Conservation (phyloP, 1,139 yeast species). For the Hansenula sp. region DNA sequence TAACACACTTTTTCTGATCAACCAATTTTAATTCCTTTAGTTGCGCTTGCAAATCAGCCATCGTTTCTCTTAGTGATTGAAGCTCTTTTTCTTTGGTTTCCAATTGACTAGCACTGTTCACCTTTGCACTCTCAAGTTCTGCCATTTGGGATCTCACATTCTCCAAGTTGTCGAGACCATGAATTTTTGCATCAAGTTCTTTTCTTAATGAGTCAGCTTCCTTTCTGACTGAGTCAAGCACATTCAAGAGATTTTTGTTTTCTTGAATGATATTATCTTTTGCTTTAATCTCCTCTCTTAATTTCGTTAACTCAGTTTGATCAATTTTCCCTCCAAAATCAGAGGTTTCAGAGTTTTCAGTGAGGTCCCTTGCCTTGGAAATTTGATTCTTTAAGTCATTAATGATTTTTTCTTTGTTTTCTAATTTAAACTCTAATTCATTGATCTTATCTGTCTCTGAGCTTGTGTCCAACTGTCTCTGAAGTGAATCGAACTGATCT, state of each 20-base stretch:
- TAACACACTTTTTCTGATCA: background rate
- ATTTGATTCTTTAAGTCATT: background rate
- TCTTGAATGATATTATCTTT: background rate
- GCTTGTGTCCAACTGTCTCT: constrained; percentile 6
- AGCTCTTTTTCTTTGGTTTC: background rate
- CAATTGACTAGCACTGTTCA: no score
- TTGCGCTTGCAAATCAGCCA: background rate
- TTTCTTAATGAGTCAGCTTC: background rate
- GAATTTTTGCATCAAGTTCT: no score
- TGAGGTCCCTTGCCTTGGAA: background rate
- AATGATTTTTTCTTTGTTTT: background rate
- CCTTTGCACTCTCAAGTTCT: no score
- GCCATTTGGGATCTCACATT: no score
- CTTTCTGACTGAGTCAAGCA: background rate
- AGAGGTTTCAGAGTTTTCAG: background rate
- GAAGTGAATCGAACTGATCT: background rate
- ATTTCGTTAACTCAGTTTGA: background rate
- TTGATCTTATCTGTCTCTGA: constrained; percentile 6
- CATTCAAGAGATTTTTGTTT: background rate
- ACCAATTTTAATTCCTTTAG: background rate
- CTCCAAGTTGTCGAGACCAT: no score
- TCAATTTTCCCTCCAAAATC: background rate
- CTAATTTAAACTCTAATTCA: background rate
- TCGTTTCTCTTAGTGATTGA: background rate
- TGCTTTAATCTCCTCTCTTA: background rate